These are phyloP conservation scores for Oryza meyeriana DNA, from an alignment of 176 grass and related monocot species.

Conservation along the genomic window DNA sequence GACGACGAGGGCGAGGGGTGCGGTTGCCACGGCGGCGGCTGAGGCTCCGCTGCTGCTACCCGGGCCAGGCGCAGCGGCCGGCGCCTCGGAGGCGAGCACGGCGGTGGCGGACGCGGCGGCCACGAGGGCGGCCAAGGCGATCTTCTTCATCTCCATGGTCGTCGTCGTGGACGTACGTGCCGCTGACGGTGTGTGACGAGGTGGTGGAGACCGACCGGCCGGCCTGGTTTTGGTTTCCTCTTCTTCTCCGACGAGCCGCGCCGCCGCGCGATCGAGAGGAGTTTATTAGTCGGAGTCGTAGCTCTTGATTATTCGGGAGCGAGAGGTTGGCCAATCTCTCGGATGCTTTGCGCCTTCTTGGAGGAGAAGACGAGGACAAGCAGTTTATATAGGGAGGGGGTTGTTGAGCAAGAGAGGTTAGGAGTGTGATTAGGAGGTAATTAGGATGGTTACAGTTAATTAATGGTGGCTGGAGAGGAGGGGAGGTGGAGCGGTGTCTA, in stretches of 20 bases:
- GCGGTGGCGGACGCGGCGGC: not conserved
- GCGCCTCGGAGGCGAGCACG: not conserved
- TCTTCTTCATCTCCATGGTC: slow-evolving; percentile 39
- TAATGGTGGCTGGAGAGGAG: not conserved
- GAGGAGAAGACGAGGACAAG: not conserved
- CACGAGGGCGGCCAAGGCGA: slow-evolving; percentile 16
- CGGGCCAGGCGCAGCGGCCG: not conserved
- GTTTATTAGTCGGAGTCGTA: slow-evolving; percentile 17
- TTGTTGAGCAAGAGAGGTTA: not conserved
- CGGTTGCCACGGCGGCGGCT: not conserved
- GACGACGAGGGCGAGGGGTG: slow-evolving; percentile 13
- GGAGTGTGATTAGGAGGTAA: not conserved
- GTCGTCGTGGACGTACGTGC: no score
- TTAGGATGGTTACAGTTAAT: not conserved
- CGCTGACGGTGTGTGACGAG: no score
- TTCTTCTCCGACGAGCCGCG: not conserved
- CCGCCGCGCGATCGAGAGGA: not conserved
- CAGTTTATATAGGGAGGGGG: not conserved
- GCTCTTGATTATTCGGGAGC: not conserved
- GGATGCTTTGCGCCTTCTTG: not conserved
- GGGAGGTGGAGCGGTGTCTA: no score
- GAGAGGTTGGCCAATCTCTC: not conserved
- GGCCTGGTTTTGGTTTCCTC: not conserved
- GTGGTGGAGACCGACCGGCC: not conserved
- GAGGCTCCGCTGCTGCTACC: not conserved